phyloP scores from a whole-genome alignment of 768 basidiomycete species.

The Leccinum variicolor region DNA sequence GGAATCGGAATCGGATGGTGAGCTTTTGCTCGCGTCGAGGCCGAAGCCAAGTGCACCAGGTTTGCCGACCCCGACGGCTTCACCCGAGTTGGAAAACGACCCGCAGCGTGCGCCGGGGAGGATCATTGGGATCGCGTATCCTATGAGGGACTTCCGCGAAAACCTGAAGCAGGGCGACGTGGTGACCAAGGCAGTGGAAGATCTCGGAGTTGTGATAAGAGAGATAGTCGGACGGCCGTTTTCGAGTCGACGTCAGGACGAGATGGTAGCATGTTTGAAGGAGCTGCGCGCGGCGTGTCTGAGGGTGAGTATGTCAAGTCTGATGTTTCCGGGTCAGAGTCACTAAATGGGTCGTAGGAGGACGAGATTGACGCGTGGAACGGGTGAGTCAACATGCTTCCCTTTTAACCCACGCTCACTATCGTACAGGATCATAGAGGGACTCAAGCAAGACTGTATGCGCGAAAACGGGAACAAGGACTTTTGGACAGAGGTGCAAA shows the following conservation, averaged over 20 bases:
- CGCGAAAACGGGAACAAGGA: constrained; percentile 54
- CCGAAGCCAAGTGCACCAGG: constrained; percentile 11
- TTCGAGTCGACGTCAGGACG: constrained; percentile 57
- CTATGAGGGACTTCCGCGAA: constrained; percentile 72
- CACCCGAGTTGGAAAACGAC: constrained; percentile 43
- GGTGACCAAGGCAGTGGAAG: constrained; percentile 82
- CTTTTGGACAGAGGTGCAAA: constrained; percentile 64
- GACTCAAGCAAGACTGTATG: constrained; percentile 55
- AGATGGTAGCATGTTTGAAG: constrained; percentile 73
- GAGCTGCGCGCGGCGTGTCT: constrained; percentile 64
- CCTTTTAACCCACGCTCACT: neutral
- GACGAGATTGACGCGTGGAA: constrained; percentile 87
- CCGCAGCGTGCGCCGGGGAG: constrained; percentile 61
- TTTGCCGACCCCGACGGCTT: constrained; percentile 55
- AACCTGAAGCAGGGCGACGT: constrained; percentile 73
- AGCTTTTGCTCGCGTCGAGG: constrained; percentile 18
- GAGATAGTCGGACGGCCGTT: constrained; percentile 74
- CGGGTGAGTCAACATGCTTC: constrained; percentile 33
- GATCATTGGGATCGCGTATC: constrained; percentile 71
- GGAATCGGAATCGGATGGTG: constrained; percentile 46
- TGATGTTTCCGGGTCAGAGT: neutral
- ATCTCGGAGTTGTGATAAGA: constrained; percentile 65
- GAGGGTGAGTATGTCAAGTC: constrained; percentile 40
- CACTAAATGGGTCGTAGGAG: constrained; percentile 42
- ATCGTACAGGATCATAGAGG: constrained; percentile 52